Evolutionary conservation across 768 basidiomycete genomes (phyloP).

Genomic region (Kwoniella heveanensis): DNA sequence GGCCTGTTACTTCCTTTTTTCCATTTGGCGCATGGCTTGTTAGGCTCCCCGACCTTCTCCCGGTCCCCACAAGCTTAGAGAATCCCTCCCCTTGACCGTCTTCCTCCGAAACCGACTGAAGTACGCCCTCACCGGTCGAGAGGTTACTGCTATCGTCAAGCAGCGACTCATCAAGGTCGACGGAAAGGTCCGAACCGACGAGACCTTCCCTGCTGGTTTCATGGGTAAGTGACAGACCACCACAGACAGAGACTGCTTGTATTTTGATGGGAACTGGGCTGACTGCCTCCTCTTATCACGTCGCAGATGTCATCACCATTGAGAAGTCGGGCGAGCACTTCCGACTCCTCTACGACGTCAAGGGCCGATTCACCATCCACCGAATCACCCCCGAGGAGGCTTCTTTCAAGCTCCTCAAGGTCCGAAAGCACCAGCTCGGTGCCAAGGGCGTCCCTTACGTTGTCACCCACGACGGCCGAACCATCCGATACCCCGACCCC

Average conservation of each 20-base stretch:
- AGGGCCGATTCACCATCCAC: slow-evolving; percentile 99
- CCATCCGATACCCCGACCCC: slow-evolving; percentile 99
- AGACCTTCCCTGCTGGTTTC: slow-evolving; percentile 96
- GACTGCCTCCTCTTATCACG: not conserved
- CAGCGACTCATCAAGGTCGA: slow-evolving; percentile 98
- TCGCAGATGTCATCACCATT: slow-evolving; percentile 86
- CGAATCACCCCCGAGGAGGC: slow-evolving; percentile 98
- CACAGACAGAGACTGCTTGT: too few species aligned
- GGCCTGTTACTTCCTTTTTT: not conserved
- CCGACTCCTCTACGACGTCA: slow-evolving; percentile 98
- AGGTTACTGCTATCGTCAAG: slow-evolving; percentile 91
- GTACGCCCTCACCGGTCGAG: slow-evolving; percentile 95
- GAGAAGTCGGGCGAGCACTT: slow-evolving; percentile 99
- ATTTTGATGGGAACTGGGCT: too few species aligned
- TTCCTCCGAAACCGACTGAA: slow-evolving; percentile 99
- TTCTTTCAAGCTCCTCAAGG: slow-evolving; percentile 86
- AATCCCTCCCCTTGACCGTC: slow-evolving; percentile 93
- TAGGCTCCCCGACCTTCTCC: slow-evolving; percentile 93
- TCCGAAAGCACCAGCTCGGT: slow-evolving; percentile 87
- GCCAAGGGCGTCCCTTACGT: slow-evolving; percentile 92
- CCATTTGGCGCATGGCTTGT: slow-evolving; percentile 9
- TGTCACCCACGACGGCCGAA: slow-evolving; percentile 98
- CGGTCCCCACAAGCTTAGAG: slow-evolving; percentile 98
- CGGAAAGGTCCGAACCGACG: slow-evolving; percentile 95
- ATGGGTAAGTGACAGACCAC: slow-evolving; percentile 72